Evolutionary conservation across 371 early-diverging fungal genomes (phyloP).

Genomic region (Cokeromyces recurvatus): DNA sequence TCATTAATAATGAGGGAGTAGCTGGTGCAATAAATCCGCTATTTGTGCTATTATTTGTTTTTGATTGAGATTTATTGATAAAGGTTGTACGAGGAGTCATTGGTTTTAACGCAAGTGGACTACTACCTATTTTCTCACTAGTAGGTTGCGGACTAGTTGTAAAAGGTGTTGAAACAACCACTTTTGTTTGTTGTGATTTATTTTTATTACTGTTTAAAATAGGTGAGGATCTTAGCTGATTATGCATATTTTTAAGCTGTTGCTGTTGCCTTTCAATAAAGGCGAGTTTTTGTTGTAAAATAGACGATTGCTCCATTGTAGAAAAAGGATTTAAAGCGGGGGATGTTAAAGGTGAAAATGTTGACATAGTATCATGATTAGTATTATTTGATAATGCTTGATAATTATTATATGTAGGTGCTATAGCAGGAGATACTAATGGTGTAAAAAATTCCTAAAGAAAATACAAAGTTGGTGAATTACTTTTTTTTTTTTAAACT

Average conservation of each 20-base stretch:
- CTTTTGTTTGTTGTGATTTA: background rate
- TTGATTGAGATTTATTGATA: slow-evolving; percentile 11
- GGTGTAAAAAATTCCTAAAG: slow-evolving; percentile 61
- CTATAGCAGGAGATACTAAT: slow-evolving; percentile 69
- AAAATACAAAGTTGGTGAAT: background rate
- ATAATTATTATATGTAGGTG: slow-evolving; percentile 50
- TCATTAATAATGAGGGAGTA: slow-evolving; percentile 66
- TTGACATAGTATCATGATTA: slow-evolving; percentile 15
- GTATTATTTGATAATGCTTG: slow-evolving; percentile 26
- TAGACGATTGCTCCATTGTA: slow-evolving; percentile 14
- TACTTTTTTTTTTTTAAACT: background rate
- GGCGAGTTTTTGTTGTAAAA: slow-evolving; percentile 37
- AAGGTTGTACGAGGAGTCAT: slow-evolving; percentile 18
- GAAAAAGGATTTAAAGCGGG: slow-evolving; percentile 57
- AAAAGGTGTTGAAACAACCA: background rate
- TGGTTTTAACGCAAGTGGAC: slow-evolving; percentile 10
- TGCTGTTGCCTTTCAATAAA: slow-evolving; percentile 50
- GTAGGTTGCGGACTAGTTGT: slow-evolving; percentile 8
- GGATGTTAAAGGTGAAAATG: slow-evolving; percentile 66
- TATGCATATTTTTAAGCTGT: slow-evolving; percentile 31
- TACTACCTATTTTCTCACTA: background rate
- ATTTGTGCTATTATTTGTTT: slow-evolving; percentile 3
- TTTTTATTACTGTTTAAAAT: background rate
- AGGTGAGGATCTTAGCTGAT: slow-evolving; percentile 12
- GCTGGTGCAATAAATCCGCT: slow-evolving; percentile 33